Evolutionary conservation across 202 grass and related monocot genomes (phyloP), one percentile per base, ranked within the genome.

Genomic region (Saccharum hybrid): DNA sequence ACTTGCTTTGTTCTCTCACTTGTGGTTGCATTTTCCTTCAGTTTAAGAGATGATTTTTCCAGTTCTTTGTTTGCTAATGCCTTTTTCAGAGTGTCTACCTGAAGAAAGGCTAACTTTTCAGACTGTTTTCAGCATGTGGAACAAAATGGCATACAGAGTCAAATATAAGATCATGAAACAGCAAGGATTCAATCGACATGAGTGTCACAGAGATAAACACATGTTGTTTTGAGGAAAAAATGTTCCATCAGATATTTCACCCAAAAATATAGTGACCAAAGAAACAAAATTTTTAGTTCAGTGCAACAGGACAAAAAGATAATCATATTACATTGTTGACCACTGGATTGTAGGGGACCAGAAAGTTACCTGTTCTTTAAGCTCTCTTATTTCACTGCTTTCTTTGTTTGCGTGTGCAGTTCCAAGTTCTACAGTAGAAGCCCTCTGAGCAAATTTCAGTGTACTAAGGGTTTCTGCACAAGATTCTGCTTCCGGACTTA

Each of bases 401-500:
- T 97, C 94, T 86, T 91, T 94, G 68, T 97, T 97, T 84, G 71
- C 77, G 69, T 83, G 82, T 16, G 94, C 82, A 84, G 90, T 75
- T 63, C 92, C 94, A 78, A 97, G 90, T 86, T 97, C 94, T 69
- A 94, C 90, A 63, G 82, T 88, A 51, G 92, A 94, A 84, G 87
- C 81, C 73, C 94, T 97, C 84, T 94, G 92, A 69, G 94, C 92
- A 92, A 97, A 97, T 68, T 94, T 97, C 67, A 97, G 54, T 30
- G 94, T 93, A 86, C 92, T 89, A 48, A 94, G 84, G 84, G 92
- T 93, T 86, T 97, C 94, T 82, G 76, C 51, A 69, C 84, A 92
- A 65, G 86, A 97, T 51, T 90, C 82, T 34, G 78, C 90, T 63
- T 94, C 92, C 0, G 92, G 92, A 83, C 90, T 93, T 67, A 97